Conservation (phyloP, 2,329 filamentous ascomycete species). For the Penicillium sp. region DNA sequence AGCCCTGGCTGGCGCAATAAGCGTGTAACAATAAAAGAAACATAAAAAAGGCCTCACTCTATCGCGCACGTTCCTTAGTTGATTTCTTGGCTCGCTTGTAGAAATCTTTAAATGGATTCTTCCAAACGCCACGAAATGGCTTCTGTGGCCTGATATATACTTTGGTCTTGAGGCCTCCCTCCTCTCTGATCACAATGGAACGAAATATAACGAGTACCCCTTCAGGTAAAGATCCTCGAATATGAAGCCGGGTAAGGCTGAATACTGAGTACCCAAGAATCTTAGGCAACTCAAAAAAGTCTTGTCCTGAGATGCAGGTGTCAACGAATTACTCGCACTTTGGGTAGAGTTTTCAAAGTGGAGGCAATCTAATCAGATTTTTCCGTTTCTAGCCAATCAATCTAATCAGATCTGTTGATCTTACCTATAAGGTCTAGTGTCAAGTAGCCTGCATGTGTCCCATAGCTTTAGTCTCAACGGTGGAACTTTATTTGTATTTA, state of each 20-base stretch:
- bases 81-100: constrained; percentile 5
- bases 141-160: background rate
- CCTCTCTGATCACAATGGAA: too few species aligned
- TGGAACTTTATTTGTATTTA: background rate
- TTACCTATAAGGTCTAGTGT: constrained; percentile 11
- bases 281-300: background rate
- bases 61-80: background rate
- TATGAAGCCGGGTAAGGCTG: background rate
- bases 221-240: background rate
- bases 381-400: constrained; percentile 13
- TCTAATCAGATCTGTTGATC: constrained; percentile 23
- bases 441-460: background rate
- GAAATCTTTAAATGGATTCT: background rate
- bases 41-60: background rate
- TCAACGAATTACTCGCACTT: background rate
- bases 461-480: background rate
- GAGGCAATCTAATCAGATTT: constrained; percentile 15
- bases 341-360: constrained; percentile 1
- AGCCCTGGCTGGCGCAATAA: background rate
- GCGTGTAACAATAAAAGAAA: background rate
- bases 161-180: background rate
- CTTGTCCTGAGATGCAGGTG: background rate
- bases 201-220: background rate
- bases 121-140: background rate
- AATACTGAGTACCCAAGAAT: background rate